Percentiles rank a stretch among this genome's conserved stretches.
phyloP scores from a whole-genome alignment of 306 rosid genomes.

The Medicago lupulina region DNA sequence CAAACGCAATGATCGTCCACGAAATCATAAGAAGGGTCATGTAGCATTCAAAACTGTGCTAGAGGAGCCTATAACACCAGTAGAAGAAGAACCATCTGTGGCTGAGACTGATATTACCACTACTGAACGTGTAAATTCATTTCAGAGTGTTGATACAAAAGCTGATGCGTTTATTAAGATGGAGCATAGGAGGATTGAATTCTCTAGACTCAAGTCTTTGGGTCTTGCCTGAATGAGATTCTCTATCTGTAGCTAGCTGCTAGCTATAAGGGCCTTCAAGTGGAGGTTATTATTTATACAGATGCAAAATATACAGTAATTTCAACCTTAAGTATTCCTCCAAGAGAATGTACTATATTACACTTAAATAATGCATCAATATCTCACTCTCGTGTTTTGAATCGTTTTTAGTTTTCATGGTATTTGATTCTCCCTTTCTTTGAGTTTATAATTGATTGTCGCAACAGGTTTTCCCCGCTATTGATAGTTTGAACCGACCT shows the following conservation, averaged over 20 bases:
- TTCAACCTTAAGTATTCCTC: background rate
- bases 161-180: slow-evolving; percentile 61
- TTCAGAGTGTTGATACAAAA: slow-evolving; percentile 50
- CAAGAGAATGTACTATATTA: background rate
- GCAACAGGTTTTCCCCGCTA: no score
- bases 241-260: background rate
- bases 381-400: no score
- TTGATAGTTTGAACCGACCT: no score
- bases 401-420: no score
- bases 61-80: slow-evolving; percentile 32
- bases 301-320: background rate
- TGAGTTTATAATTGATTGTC: no score
- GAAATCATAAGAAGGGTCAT: slow-evolving; percentile 36
- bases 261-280: background rate
- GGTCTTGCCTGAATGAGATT: background rate
- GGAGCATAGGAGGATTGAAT: slow-evolving; percentile 52
- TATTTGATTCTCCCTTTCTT: no score
- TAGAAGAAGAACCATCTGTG: background rate
- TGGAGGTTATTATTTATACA: background rate
- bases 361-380: no score
- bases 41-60: slow-evolving; percentile 44
- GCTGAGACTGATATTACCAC: background rate
- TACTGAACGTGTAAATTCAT: slow-evolving; percentile 1
- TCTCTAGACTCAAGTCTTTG: slow-evolving; percentile 44
- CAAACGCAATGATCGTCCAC: slow-evolving; percentile 6